A percentile compares a stretch with the other conserved stretches of the same genome.
phyloP scores from a whole-genome alignment of 129 eudicot genomes.

The Saposhnikovia divaricata region DNA sequence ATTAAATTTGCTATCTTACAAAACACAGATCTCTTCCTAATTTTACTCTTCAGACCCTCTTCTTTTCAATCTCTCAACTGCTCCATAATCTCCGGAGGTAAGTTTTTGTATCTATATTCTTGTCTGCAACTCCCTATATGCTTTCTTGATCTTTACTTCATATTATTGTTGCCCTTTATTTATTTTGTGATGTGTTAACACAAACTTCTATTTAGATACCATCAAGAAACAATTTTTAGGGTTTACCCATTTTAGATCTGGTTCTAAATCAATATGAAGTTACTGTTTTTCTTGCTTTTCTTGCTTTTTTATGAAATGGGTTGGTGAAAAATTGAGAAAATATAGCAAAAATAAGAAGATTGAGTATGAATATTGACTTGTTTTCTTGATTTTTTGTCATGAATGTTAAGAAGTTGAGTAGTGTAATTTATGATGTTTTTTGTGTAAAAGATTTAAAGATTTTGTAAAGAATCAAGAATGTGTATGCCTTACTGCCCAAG shows the following conservation, averaged over 20 bases:
- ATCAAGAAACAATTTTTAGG: not conserved
- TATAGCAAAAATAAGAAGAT: not conserved
- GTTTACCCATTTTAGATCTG: conserved; percentile 14
- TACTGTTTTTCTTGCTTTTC: not conserved
- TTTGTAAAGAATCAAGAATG: not conserved
- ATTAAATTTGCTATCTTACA: not conserved
- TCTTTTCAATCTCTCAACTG: conserved; percentile 3
- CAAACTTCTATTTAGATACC: not conserved
- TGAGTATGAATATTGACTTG: not conserved
- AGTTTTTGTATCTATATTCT: not conserved
- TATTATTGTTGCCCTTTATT: not conserved
- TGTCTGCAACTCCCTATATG: not conserved
- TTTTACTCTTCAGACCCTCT: conserved; percentile 3
- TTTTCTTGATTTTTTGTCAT: not conserved
- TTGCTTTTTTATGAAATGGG: not conserved
- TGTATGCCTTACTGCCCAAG: not conserved
- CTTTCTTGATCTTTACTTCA: not conserved
- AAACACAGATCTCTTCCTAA: not conserved
- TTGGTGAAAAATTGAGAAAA: not conserved
- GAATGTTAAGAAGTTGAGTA: not conserved
- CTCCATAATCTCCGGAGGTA: conserved; percentile 19
- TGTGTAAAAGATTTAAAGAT: not conserved
- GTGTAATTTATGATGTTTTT: not conserved
- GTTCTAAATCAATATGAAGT: not conserved
- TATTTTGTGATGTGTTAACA: not conserved